These are phyloP conservation scores for Macaranga tanarius DNA, from an alignment of 441 rosid species.

Conservation along the genomic window DNA sequence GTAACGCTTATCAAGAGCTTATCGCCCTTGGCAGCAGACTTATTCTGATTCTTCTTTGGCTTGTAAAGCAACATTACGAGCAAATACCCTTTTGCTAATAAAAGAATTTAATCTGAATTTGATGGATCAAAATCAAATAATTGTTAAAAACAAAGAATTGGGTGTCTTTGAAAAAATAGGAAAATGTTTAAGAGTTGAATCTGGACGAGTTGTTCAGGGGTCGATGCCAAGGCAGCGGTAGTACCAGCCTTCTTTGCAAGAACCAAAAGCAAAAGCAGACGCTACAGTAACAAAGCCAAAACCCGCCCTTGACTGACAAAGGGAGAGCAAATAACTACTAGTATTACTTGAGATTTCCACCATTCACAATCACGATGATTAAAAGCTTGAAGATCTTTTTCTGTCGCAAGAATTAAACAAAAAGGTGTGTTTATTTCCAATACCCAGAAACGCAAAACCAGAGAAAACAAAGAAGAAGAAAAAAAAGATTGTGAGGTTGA, in stretches of 20 bases:
- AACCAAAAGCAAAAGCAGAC: constrained; percentile 79
- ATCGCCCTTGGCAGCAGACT: constrained; percentile 51
- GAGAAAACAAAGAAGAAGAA: background rate
- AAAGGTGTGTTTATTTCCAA: background rate
- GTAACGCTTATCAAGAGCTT: constrained; percentile 73
- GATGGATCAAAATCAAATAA: constrained; percentile 8
- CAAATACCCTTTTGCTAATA: constrained; percentile 6
- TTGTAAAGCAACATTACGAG: constrained; percentile 63
- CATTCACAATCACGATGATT: constrained; percentile 68
- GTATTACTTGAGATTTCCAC: constrained; percentile 64
- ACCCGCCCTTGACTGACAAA: constrained; percentile 77
- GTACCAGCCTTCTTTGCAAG: constrained; percentile 99
- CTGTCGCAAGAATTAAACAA: background rate
- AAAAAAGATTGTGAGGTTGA: background rate
- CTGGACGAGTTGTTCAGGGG: constrained; percentile 47
- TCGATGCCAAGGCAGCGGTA: constrained; percentile 94
- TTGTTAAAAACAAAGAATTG: constrained; percentile 10
- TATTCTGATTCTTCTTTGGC: constrained; percentile 80
- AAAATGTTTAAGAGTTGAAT: background rate
- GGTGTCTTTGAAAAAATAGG: background rate
- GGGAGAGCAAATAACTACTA: constrained; percentile 78
- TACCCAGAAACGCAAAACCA: background rate
- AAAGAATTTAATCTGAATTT: constrained; percentile 2
- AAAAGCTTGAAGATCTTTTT: constrained; percentile 13
- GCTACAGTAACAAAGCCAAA: constrained; percentile 54